Base-by-base conservation (phyloP, 768 basidiomycete genomes). In the Pleurotus sapidus region DNA sequence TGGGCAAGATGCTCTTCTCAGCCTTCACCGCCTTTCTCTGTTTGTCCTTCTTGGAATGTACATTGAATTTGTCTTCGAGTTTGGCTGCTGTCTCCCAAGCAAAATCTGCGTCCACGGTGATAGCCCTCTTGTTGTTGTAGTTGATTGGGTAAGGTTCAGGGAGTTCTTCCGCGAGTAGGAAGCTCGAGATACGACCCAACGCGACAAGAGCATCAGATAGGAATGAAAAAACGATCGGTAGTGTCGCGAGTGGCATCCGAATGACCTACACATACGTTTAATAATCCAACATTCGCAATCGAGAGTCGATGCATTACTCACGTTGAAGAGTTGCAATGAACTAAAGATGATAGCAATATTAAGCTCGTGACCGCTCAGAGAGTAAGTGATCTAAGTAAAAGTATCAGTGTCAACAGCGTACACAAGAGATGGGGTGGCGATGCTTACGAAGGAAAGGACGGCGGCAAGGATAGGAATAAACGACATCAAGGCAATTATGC, bases 271-370 rank as follows among this genome's bases (percentile, higher is more conserved):
- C 30, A 3, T 4, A 34, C 30, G 30, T 3, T 11, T 34, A 34
- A 34, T 3, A 3, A 34, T 34, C 4, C 8, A 1, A 11, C 30
- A 34, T 34, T 34, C 30, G 30, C 30, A 27, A 2, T 27, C 27
- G 23, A 9, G 4, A 18, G 50, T 5, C 54, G 34, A 18, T 30
- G 23, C 4, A 12, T 27, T 27, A 65, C 75, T 24, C 38, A 82
- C 82, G 58, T 84, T 84, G 72, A 86, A 84, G 25, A 84, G 69
- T 58, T 86, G 84, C 18, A 87, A 67, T 5, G 80, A 78, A 4
- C 76, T 71, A 65, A 87, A 87, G 49, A 87, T 80, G 54, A 75
- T 70, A 0, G 84, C 80, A 2, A 84, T 68, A 58, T 80, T 76
- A 27, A 87, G 74, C 5, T 70, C 64, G 57, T 87, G 83, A 7